Evolutionary conservation across 192 early-diverging fungal genomes (phyloP), one percentile per base, ranked within the genome.

Genomic region (Linnemannia elongata): DNA sequence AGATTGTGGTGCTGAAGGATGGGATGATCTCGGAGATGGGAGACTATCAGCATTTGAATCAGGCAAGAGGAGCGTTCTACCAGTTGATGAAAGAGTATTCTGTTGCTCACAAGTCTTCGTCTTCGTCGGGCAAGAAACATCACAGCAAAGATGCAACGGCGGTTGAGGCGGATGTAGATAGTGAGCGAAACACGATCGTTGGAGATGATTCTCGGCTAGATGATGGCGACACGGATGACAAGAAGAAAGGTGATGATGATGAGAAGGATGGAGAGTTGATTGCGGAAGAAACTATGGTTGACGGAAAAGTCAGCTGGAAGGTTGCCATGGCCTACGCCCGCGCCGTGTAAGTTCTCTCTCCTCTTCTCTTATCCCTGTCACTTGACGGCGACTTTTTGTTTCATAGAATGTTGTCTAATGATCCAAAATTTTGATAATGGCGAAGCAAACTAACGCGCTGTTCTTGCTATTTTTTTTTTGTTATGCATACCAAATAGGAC

Each of bases 241-340:
- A 80, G 70, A 88, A 84, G n/a, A 81, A 80, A 13, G 76, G 81
- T 81, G 45, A 55, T 36, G 76, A 69, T 63, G 72, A 81, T 81
- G 39, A 55, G 41, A 36, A 47, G 45, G n/a, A 24, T 74, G 73
- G 47, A 42, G 47, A 74, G 18, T 72, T 76, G 49, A 38, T 77
- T 77, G 76, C 36, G 41, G 54, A 77, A 24, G 84, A 72, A 75
- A 74, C 52, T 69, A 54, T 78, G 66, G 77, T 74, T 42, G 69
- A 68, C 74, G 98, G 98, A 36, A 91, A 87, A 24, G 96, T 99
- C 38, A 89, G 92, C 71, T 93, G 91, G 92, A 72, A 78, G 12
- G 96, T 96, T 0, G 97, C 98, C 87, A 77, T 77, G 42, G 88
- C 93, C 8, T 99, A 99, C 82, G 90, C 93, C 41, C 89, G 93